Base-by-base conservation (phyloP, 768 basidiomycete species). In the Suillus paluster region DNA sequence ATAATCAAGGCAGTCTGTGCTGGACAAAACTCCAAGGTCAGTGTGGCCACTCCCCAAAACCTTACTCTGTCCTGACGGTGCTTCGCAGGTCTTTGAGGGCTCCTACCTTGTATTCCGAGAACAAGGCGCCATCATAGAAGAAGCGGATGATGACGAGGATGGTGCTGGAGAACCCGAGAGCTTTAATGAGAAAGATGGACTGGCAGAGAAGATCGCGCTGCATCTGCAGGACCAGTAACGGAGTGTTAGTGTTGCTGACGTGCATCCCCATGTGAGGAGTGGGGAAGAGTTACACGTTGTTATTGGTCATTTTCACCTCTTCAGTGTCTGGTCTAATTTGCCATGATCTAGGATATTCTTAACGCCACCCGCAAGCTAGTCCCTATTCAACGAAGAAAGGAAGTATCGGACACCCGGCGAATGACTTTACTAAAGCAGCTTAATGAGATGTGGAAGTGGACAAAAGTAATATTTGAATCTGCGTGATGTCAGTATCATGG, bases 1-100 rank as follows among this genome's bases (percentile, higher is more conserved):
- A 89, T 97, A 57, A 73, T 95, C 60, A 96, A 92, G 73, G 86
- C 86, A 19, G 81, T 97, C 60, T 85, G 86, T 65, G 83, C 86
- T 10, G 91, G 89, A 2, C 90, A 95, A 72, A 96, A 96, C 68
- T 81, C 94, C 38, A 85, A 87, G 62, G 88, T 86, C 64, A 23
- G 71, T 68, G 27, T 39, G 56, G 39, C 21, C 45, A 49, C 64
- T 17, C 59, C 10, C 44, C 45, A 23, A 59, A 21, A 12, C 38
- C 25, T 38, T 30, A 7, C 49, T 25, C 48, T 12, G 42, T 15
- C 45, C 33, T 41, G 34, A 49, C 48, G 21, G n/a, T 19, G 3
- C 1, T 27, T 48, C 19, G 4, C 60, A 87, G 85, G 81, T 88
- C 25, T 81, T 84, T 57, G 89, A 91, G 57, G 73, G 73, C 30